phyloP scores from a whole-genome alignment of 2,329 filamentous ascomycete species.

The Talaromyces sp. region DNA sequence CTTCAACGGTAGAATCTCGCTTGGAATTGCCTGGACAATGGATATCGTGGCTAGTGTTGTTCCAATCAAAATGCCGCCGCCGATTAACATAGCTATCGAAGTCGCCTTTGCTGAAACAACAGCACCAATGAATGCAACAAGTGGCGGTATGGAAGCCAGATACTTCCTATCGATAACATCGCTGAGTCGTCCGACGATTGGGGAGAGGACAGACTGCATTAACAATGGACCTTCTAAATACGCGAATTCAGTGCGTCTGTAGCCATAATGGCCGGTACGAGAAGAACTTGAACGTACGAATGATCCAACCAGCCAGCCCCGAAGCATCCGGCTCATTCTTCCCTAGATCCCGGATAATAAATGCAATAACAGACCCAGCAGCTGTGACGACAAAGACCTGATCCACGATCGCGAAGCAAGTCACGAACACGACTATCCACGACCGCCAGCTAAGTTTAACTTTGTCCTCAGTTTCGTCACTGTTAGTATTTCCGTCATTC shows the following conservation, averaged over 20 bases:
- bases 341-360: constrained; percentile 8
- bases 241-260: neutral
- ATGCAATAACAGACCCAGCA: constrained; percentile 7
- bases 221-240: constrained; percentile 6
- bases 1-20: constrained; percentile 9
- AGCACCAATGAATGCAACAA: constrained; percentile 6
- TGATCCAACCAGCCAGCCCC: constrained; percentile 7
- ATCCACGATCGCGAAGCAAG: constrained; percentile 8
- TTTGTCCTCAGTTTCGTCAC: neutral
- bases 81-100: constrained; percentile 8
- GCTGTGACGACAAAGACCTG: constrained; percentile 11
- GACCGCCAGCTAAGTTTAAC: constrained; percentile 5
- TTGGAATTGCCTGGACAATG: constrained; percentile 9
- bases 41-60: constrained; percentile 5
- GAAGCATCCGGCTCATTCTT: neutral
- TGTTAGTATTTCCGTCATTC: neutral
- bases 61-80: constrained; percentile 7
- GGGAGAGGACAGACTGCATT: constrained; percentile 7
- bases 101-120: constrained; percentile 8
- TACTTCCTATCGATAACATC: constrained; percentile 9
- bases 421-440: constrained; percentile 5
- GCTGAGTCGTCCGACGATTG: constrained; percentile 7
- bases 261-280: neutral
- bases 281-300: neutral
- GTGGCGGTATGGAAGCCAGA: constrained; percentile 5